Evolutionary conservation across 2,329 filamentous ascomycete species (phyloP).

Genomic region (Cadophora sp.): DNA sequence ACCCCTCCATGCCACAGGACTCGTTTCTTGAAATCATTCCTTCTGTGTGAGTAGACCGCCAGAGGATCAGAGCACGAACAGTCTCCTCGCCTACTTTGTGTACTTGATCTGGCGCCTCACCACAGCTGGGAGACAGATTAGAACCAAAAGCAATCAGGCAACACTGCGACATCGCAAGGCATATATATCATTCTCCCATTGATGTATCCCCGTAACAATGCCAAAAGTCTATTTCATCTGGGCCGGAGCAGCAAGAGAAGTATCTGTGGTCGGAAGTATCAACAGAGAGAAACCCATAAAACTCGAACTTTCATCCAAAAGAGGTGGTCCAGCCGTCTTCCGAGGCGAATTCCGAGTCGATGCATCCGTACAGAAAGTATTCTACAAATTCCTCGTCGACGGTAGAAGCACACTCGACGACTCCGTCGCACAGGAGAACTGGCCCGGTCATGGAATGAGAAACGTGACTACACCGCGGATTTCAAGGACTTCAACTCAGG

Average conservation of each 20-base stretch:
- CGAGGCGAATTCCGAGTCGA: background rate
- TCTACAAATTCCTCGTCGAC: constrained; percentile 5
- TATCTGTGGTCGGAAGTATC: background rate
- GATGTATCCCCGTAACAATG: background rate
- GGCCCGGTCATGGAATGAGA: background rate
- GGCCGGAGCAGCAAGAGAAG: background rate
- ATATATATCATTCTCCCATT: background rate
- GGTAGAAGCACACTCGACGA: background rate
- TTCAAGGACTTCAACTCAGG: background rate
- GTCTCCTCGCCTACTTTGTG: background rate
- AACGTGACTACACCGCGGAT: background rate
- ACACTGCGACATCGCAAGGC: background rate
- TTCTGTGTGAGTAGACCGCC: background rate
- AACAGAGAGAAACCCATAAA: constrained; percentile 2
- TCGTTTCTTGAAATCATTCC: background rate
- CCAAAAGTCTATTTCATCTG: background rate
- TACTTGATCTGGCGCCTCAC: background rate
- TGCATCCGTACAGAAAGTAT: background rate
- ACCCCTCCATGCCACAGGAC: background rate
- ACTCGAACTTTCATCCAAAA: background rate
- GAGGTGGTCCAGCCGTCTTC: background rate
- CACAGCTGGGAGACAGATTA: background rate
- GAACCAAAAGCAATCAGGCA: background rate
- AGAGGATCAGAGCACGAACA: background rate
- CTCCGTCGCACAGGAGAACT: background rate